Base-by-base conservation (phyloP, 306 rosid species). In the Acacia acuminata region DNA sequence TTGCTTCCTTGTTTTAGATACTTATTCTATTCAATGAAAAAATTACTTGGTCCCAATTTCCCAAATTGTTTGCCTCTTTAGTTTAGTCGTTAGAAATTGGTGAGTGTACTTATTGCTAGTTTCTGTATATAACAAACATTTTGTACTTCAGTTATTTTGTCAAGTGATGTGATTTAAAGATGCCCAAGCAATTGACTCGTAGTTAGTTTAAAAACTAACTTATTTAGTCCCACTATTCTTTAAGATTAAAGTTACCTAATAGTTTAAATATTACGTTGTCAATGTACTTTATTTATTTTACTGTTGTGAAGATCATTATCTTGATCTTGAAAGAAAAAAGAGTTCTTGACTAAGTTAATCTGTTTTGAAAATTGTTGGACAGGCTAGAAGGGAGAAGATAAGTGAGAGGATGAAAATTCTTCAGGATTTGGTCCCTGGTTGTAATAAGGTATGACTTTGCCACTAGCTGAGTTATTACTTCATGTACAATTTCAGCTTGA, bases 371-470 rank as follows among this genome's bases (percentile, higher is more conserved):
- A 44, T 50, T 68, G 51, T 24, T 87, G 85, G 78, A 84, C 96
- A 94, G 98, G 98, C 98, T 74, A 90, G 98, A 87, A 89, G 98
- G 82, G 98, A 94, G 86, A 94, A 94, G 91, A 94, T 94, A 76
- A 90, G 97, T 72, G 98, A 94, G 80, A 91, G 98, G 88, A 94
- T 94, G 98, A 94, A 91, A 88, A 84, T 85, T 86, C 98, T 94
- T 24, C 97, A 94, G 88, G 98, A 92, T 86, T 84, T 94, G 85
- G 98, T 94, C 83, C 98, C 98, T 30, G 96, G 98, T 75, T 94
- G 98, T 84, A 92, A 94, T 77, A 94, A 94, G 98, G 98, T 94
- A 91, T 36, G 85, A 25, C 42, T 55, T 65, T 76, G 44, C 75
- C 43, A 68, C 69, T 79, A 42, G 79, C 72, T 50, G 60, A 84